phyloP scores from a whole-genome alignment of 2,329 filamentous ascomycete genomes.

The Fusarium torreyae region DNA sequence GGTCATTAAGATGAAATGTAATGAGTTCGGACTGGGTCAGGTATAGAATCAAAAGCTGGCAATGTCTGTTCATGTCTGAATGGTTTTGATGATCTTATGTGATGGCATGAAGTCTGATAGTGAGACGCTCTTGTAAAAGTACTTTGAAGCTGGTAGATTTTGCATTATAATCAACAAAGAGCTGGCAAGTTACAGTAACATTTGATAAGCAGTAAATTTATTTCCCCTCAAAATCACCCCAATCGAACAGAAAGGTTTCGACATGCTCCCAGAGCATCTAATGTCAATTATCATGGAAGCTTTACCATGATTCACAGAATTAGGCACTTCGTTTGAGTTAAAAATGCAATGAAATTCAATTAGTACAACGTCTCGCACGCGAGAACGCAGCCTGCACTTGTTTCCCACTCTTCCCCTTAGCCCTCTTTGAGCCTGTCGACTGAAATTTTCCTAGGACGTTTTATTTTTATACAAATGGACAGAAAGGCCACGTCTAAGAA shows the following conservation, averaged over 20 bases:
- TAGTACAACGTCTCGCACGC: conserved; percentile 42
- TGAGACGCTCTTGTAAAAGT: neutral
- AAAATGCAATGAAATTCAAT: conserved; percentile 44
- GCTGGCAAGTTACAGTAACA: neutral
- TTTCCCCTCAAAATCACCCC: no score
- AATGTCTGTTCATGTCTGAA: conserved; percentile 45
- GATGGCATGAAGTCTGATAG: conserved; percentile 14
- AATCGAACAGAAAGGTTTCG: neutral
- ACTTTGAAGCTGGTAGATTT: neutral
- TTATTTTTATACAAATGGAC: conserved; percentile 58
- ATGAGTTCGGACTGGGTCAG: conserved; percentile 46
- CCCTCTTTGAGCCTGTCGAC: conserved; percentile 39
- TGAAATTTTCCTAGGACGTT: conserved; percentile 52
- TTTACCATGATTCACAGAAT: neutral
- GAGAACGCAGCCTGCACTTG: conserved; percentile 35
- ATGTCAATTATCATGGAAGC: neutral
- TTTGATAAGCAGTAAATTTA: neutral
- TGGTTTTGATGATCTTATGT: conserved; percentile 24
- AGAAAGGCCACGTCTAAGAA: conserved; percentile 55
- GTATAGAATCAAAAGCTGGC: conserved; percentile 50
- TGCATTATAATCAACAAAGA: no score
- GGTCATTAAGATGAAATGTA: conserved; percentile 72
- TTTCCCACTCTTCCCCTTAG: conserved; percentile 28
- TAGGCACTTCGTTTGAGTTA: neutral
- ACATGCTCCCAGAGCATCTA: neutral